phyloP scores from a whole-genome alignment of 345 rosid genomes.

The Arabis hirsuta region DNA sequence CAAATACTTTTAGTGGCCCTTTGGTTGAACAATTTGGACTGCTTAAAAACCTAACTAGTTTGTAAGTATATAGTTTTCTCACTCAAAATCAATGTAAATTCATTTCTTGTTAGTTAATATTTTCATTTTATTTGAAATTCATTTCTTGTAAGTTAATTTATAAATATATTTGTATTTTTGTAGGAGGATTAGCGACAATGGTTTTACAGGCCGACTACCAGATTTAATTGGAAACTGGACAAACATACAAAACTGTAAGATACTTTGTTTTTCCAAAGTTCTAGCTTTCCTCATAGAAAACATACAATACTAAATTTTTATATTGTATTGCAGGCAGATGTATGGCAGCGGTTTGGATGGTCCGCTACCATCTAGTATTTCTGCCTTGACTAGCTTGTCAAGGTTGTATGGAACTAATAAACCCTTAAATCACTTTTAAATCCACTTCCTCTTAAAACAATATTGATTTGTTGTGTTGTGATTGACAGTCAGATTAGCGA shows the following conservation, averaged over 20 bases:
- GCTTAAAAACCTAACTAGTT: constrained; percentile 55
- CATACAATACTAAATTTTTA: not conserved
- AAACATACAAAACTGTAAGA: constrained; percentile 56
- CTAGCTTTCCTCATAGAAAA: not conserved
- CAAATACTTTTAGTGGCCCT: constrained; percentile 63
- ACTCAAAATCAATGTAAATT: not conserved
- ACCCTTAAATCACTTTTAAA: no score
- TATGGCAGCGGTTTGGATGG: constrained; percentile 68
- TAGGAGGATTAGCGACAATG: constrained; percentile 68
- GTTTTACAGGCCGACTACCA: constrained; percentile 65
- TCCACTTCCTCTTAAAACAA: constrained; percentile 1
- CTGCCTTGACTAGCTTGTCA: constrained; percentile 53
- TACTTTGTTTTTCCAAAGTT: no score
- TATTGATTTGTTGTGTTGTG: constrained; percentile 5
- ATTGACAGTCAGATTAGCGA: constrained; percentile 65
- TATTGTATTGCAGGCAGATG: constrained; percentile 55
- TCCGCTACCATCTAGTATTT: constrained; percentile 66
- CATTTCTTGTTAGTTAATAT: no score
- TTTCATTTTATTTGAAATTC: no score
- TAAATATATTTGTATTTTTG: not conserved
- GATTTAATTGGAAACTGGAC: constrained; percentile 57
- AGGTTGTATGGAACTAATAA: constrained; percentile 54
- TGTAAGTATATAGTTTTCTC: constrained; percentile 43
- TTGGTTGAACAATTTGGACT: constrained; percentile 53
- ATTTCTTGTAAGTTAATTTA: not conserved